Conservation (phyloP, 2,329 filamentous ascomycete genomes). For the Nannizziopsis arthrosporioides region DNA sequence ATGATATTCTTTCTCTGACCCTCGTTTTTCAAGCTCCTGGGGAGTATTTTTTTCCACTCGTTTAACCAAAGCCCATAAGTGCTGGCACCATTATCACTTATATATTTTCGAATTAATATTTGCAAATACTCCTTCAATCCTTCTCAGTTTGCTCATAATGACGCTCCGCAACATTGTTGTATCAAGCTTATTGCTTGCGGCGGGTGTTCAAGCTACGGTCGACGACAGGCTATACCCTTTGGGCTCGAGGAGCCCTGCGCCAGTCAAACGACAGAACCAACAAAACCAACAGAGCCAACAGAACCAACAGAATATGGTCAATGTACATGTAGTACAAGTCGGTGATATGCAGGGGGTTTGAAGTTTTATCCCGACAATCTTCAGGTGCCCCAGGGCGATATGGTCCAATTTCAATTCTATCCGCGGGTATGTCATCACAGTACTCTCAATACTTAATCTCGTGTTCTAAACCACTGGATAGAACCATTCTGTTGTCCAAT, state of each 20-base stretch:
- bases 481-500: slow-evolving; percentile 62
- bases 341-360: slow-evolving; percentile 43
- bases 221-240: slow-evolving; percentile 7
- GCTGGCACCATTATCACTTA: slow-evolving; percentile 1
- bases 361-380: slow-evolving; percentile 57
- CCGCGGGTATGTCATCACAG: slow-evolving; percentile 28
- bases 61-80: background rate
- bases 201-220: slow-evolving; percentile 4
- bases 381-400: slow-evolving; percentile 47
- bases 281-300: background rate
- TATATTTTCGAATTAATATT: background rate
- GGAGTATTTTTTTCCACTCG: slow-evolving; percentile 3
- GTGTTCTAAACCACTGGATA: slow-evolving; percentile 16
- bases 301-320: slow-evolving; percentile 14
- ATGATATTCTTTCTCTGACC: background rate
- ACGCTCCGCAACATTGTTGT: slow-evolving; percentile 5
- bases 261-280: background rate
- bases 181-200: slow-evolving; percentile 4
- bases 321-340: slow-evolving; percentile 55
- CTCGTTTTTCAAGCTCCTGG: slow-evolving; percentile 5
- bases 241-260: background rate
- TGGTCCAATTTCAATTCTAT: slow-evolving; percentile 43
- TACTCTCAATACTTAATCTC: background rate
- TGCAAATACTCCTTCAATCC: background rate
- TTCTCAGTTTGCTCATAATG: slow-evolving; percentile 4